These are phyloP conservation scores for Penicillium roqueforti DNA, from an alignment of 495 filamentous ascomycete genomes.

Conservation along the genomic window DNA sequence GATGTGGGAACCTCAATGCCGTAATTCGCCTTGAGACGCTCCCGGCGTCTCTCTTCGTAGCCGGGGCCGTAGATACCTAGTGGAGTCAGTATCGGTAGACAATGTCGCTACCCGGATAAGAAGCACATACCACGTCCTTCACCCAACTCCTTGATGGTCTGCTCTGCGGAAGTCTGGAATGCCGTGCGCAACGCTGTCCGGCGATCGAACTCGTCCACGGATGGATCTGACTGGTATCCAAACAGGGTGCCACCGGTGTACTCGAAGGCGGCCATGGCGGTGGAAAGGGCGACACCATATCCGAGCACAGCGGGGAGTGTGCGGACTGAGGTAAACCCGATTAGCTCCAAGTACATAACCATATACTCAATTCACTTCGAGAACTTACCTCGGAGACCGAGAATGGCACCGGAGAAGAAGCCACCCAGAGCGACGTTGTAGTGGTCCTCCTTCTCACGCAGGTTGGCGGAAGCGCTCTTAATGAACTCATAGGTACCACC, in stretches of 20 bases:
- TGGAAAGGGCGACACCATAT: conserved; percentile 62
- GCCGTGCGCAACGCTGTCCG: conserved; percentile 73
- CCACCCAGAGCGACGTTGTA: conserved; percentile 68
- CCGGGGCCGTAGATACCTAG: conserved; percentile 77
- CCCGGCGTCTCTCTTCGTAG: conserved; percentile 79
- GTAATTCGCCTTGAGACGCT: conserved; percentile 85
- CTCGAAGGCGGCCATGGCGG: conserved; percentile 64
- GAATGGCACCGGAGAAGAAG: conserved; percentile 63
- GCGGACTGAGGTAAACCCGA: conserved; percentile 50
- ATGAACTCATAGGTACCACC: conserved; percentile 77
- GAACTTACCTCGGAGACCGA: conserved; percentile 60
- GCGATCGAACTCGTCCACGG: conserved; percentile 74
- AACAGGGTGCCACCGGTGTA: conserved; percentile 68
- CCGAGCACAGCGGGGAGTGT: conserved; percentile 77
- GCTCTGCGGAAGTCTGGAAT: conserved; percentile 69
- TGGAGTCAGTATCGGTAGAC: conserved; percentile 22
- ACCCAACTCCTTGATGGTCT: conserved; percentile 78
- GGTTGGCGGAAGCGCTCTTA: conserved; percentile 66
- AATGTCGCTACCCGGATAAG: neutral
- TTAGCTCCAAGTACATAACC: neutral
- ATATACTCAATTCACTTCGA: neutral
- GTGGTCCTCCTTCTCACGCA: conserved; percentile 69
- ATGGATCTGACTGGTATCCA: conserved; percentile 52
- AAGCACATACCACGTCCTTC: conserved; percentile 76
- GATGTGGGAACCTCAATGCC: conserved; percentile 70